Evolutionary conservation across 2,329 filamentous ascomycete species (phyloP).

Genomic region (Elsinoe perseae): DNA sequence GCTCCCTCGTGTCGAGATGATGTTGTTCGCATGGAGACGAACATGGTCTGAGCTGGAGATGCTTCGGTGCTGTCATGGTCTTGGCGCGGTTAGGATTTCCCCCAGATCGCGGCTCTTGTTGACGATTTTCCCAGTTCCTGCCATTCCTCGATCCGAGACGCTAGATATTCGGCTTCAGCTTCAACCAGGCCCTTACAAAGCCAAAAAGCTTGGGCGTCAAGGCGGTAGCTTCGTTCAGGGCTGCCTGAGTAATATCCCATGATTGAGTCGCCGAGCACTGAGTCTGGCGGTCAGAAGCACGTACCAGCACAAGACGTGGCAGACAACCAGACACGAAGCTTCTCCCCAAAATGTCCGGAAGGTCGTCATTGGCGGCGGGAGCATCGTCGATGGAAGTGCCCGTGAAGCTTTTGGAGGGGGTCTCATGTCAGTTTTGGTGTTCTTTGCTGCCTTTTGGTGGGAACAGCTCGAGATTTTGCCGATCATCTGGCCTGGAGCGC

Average conservation of each 20-base stretch:
- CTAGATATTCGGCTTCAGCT: not conserved
- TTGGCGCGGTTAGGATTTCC: not conserved
- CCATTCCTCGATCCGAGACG: not conserved
- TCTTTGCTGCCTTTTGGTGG: not conserved
- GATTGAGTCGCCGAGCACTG: not conserved
- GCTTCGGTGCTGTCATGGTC: constrained; percentile 12
- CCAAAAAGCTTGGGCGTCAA: not conserved
- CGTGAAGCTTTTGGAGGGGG: constrained; percentile 19
- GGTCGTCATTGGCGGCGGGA: constrained; percentile 6
- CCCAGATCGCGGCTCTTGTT: constrained; percentile 4
- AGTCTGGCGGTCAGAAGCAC: not conserved
- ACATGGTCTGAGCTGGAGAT: constrained; percentile 9
- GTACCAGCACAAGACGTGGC: not conserved
- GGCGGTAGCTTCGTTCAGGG: not conserved
- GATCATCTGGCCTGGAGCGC: constrained; percentile 1
- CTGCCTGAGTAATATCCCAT: not conserved
- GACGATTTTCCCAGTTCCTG: not conserved
- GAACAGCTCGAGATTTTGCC: not conserved
- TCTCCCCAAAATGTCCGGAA: not conserved
- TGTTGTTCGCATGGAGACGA: not conserved
- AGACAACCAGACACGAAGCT: not conserved
- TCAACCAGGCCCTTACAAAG: not conserved
- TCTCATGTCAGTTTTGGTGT: constrained; percentile 16
- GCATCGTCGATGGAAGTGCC: constrained; percentile 17
- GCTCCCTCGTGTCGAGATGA: not conserved